Conservation (phyloP, 306 rosid genomes). For the Castanopsis chinensis region DNA sequence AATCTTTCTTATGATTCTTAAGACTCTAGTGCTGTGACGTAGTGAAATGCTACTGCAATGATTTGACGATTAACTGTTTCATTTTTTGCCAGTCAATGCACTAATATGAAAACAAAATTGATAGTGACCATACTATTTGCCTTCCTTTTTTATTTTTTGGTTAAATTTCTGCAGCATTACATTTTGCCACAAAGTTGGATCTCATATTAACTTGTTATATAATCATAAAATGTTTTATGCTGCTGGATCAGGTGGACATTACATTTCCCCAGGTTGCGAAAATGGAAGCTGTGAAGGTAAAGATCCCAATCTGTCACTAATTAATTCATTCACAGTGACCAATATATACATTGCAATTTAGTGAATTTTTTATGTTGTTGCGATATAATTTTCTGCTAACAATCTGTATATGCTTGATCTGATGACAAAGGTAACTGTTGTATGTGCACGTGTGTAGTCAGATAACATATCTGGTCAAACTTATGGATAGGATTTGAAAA, state of each 20-base stretch:
- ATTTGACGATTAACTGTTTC: neutral
- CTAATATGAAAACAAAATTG: slow-evolving; percentile 5
- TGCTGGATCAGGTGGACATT: slow-evolving; percentile 61
- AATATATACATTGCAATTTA: neutral
- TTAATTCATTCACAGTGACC: neutral
- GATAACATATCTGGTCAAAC: neutral
- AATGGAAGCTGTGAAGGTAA: slow-evolving; percentile 58
- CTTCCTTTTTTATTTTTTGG: neutral
- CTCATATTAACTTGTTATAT: slow-evolving; percentile 16
- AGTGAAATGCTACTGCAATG: neutral
- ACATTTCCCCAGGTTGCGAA: slow-evolving; percentile 49
- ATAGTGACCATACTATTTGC: slow-evolving; percentile 1
- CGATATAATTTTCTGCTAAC: neutral
- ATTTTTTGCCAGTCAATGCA: slow-evolving; percentile 11
- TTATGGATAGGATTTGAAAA: neutral
- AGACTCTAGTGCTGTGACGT: neutral
- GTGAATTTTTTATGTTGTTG: neutral
- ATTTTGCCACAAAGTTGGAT: slow-evolving; percentile 10
- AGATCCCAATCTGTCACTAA: slow-evolving; percentile 5
- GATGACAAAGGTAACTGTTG: neutral
- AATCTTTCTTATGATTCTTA: neutral
- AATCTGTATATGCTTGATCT: neutral
- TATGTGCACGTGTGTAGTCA: neutral
- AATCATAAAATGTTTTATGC: slow-evolving; percentile 28
- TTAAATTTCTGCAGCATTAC: slow-evolving; percentile 17